Evolutionary conservation across 2,329 filamentous ascomycete genomes (phyloP), one percentile per base, ranked within the genome.

Genomic region (Chalaropsis thielavioides): DNA sequence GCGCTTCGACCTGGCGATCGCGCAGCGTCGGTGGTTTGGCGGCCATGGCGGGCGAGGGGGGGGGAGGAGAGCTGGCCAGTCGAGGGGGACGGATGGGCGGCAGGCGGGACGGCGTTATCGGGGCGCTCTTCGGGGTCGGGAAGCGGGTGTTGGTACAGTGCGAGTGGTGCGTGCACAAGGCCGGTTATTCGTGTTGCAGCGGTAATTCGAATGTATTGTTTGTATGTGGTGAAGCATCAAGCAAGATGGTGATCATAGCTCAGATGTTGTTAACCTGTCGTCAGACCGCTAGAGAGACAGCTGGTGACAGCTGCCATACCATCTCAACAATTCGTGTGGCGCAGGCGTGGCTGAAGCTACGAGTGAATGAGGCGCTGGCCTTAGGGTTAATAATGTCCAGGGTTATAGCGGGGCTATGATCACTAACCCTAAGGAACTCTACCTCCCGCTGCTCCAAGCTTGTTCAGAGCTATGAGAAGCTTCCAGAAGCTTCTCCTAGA

Each of bases 1-100:
- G 90, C 19, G 92, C 92, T 19, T 64, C 66, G 24, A 67, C 24
- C 24, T 67, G 66, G 27, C 61, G 49, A 51, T 67, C 66, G 43
- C 66, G 66, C 49, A 67, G 60, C 6, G 65, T 67, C 41, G 31
- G 44, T 31, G 61, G 22, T 31, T 59, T 59, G 19, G 61, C 51
- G 15, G 61, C 54, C 61, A 63, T 66, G 54, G 15, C 44, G 46
- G 38, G 24, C 15, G 40, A n/a, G 24, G 17, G 44, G 24, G 11
- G 22, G 19, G 61, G 17, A 40, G 27, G 46, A 15, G 19, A 43
- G 40, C 31, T 11, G 41, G 41, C 41, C 22, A 17, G 61, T 19
- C 19, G 31, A 43, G 31, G 31, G 31, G 31, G 31, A 31, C 31
- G 31, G 31, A 6, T 2, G 31, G 31, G 31, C n/a, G n/a, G n/a